phyloP scores from a whole-genome alignment of 1,139 yeast species.

The Petasospora rhodanensis region DNA sequence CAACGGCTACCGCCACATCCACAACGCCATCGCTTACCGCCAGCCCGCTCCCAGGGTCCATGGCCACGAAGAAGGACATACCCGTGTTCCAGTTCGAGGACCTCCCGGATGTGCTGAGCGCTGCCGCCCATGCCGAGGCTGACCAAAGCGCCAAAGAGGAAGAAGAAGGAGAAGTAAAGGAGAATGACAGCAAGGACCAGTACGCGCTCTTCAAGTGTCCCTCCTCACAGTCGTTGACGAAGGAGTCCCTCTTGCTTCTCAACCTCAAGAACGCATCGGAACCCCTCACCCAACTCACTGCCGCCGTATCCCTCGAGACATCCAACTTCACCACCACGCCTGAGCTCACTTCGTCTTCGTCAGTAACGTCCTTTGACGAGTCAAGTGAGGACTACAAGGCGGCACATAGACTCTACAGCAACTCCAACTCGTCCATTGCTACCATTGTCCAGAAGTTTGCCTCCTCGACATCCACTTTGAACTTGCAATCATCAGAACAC shows the following conservation, averaged over 20 bases:
- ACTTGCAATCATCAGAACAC: conserved; percentile 5
- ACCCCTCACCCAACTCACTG: conserved; percentile 2
- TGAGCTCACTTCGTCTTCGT: conserved; percentile 20
- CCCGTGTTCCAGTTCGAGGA: too few species aligned
- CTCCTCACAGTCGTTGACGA: conserved; percentile 7
- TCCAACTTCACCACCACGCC: conserved; percentile 18
- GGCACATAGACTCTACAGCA: conserved; percentile 10
- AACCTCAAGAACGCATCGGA: conserved; percentile 4
- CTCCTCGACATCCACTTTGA: conserved; percentile 22
- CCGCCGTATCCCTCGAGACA: conserved; percentile 1
- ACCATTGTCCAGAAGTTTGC: conserved; percentile 21
- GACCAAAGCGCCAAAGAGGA: too few species aligned
- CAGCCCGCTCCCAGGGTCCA: too few species aligned
- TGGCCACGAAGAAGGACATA: too few species aligned
- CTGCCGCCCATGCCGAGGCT: too few species aligned
- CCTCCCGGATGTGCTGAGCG: too few species aligned
- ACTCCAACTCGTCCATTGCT: conserved; percentile 23
- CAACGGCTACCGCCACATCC: too few species aligned
- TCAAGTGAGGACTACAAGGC: conserved; percentile 17
- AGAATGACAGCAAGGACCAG: conserved; percentile 3
- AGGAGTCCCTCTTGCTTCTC: conserved; percentile 10
- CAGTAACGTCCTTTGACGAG: conserved; percentile 21
- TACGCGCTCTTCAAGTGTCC: conserved; percentile 1
- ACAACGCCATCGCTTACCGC: too few species aligned
- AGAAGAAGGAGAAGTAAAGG: too few species aligned